A percentile compares a stretch with the other conserved stretches of the same genome.
Conservation (phyloP, 1,284 basidiomycete species). For the Testicularia cyperi region DNA sequence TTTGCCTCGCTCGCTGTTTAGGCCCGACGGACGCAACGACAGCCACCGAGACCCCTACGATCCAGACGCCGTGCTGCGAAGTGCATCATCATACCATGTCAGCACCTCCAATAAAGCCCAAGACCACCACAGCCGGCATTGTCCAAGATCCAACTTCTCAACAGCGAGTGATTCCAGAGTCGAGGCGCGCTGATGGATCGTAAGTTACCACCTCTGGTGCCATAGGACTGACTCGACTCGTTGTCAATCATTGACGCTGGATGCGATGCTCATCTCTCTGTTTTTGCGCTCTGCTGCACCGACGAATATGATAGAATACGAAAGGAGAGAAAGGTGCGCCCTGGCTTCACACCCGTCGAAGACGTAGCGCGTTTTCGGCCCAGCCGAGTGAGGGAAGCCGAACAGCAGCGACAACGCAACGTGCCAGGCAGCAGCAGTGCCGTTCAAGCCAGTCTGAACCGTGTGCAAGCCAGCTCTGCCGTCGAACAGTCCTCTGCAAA, state of each 20-base stretch:
- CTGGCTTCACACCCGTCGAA: slow-evolving; percentile 91
- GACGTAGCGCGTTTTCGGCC: slow-evolving; percentile 79
- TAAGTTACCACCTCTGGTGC: too few species aligned
- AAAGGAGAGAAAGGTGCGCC: slow-evolving; percentile 85
- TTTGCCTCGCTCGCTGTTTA: too few species aligned
- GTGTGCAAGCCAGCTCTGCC: too few species aligned
- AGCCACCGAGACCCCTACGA: too few species aligned
- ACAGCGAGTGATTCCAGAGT: slow-evolving; percentile 83
- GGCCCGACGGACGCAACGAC: too few species aligned
- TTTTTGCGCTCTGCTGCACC: neutral
- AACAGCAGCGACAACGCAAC: slow-evolving; percentile 2
- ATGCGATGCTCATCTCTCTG: too few species aligned
- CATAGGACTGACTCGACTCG: too few species aligned
- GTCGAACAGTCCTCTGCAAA: too few species aligned
- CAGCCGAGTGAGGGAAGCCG: slow-evolving; percentile 14
- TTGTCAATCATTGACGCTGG: too few species aligned
- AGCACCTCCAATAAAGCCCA: slow-evolving; percentile 72
- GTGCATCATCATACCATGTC: slow-evolving; percentile 71
- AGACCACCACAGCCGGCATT: slow-evolving; percentile 75
- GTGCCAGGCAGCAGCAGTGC: too few species aligned
- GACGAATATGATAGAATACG: slow-evolving; percentile 69
- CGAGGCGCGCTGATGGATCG: slow-evolving; percentile 81
- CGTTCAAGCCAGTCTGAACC: too few species aligned
- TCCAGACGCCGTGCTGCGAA: too few species aligned
- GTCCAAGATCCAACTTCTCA: slow-evolving; percentile 77